A percentile compares a stretch with the other conserved stretches of the same genome.
phyloP scores from a whole-genome alignment of 2,329 filamentous ascomycete genomes.

The Xylariaceae sp. region DNA sequence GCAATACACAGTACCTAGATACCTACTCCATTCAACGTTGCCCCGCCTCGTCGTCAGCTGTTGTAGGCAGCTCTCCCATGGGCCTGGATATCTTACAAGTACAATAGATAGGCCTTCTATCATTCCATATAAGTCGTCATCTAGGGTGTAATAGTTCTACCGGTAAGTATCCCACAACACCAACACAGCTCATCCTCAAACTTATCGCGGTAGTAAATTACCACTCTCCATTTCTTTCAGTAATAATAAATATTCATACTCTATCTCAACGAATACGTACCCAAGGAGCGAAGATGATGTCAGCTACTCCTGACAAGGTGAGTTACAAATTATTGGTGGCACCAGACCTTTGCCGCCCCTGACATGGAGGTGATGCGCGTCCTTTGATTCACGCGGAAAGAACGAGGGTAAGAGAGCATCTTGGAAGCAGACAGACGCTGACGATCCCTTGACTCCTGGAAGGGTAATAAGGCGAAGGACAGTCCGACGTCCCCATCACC shows the following conservation, averaged over 20 bases:
- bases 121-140: slow-evolving; percentile 8
- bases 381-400: slow-evolving; percentile 1
- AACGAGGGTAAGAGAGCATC: no score
- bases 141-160: no score
- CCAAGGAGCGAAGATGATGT: slow-evolving; percentile 22
- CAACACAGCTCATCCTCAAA: not conserved
- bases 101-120: slow-evolving; percentile 2
- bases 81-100: no score
- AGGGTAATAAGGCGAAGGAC: slow-evolving; percentile 37
- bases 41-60: slow-evolving; percentile 8
- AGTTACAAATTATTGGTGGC: slow-evolving; percentile 19
- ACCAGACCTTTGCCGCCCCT: slow-evolving; percentile 11
- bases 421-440: slow-evolving; percentile 6
- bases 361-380: slow-evolving; percentile 5
- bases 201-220: no score
- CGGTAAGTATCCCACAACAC: not conserved
- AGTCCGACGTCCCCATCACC: slow-evolving; percentile 30
- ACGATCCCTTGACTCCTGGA: slow-evolving; percentile 10
- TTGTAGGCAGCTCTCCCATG: not conserved
- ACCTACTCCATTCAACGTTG: slow-evolving; percentile 8
- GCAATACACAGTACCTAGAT: no score
- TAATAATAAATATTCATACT: no score
- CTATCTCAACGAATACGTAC: no score
- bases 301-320: slow-evolving; percentile 30
- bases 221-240: no score